Percentiles rank a stretch among this genome's conserved stretches.
Conservation (phyloP, 1,284 basidiomycete species). For the Inonotus hispidus region DNA sequence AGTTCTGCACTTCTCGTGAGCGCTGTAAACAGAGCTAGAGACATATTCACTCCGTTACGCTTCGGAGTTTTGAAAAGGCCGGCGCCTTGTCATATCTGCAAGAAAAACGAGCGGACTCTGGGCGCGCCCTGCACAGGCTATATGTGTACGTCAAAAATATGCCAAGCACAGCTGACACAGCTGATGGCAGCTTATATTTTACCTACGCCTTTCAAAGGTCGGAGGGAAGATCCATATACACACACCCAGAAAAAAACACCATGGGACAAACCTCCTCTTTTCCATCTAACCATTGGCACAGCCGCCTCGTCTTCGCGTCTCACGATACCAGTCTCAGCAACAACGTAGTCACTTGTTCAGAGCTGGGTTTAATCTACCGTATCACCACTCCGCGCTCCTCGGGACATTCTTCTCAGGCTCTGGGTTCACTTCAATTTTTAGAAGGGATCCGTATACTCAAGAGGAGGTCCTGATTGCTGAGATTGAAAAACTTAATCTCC, state of each 20-base stretch:
- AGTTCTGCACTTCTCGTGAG: too few species aligned
- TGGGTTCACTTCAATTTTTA: neutral
- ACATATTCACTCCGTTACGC: too few species aligned
- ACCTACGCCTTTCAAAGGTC: too few species aligned
- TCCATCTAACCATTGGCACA: neutral
- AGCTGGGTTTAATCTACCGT: neutral
- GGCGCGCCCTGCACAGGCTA: too few species aligned
- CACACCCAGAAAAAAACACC: neutral
- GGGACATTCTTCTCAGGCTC: neutral
- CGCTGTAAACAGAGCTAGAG: too few species aligned
- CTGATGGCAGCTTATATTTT: neutral
- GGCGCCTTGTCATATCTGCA: too few species aligned
- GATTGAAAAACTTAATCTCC: neutral
- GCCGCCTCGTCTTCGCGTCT: neutral
- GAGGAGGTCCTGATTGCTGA: neutral
- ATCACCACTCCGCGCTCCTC: neutral
- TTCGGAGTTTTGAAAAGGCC: too few species aligned
- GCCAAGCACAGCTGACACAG: too few species aligned
- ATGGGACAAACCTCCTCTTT: neutral
- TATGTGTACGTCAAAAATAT: too few species aligned
- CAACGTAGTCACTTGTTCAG: neutral
- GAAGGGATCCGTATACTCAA: neutral
- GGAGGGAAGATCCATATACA: neutral
- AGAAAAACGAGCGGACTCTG: too few species aligned
- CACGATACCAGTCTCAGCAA: neutral